Evolutionary conservation across 345 rosid genomes (phyloP), one percentile per base, ranked within the genome.

Genomic region (Zanthoxylum bungeanum): DNA sequence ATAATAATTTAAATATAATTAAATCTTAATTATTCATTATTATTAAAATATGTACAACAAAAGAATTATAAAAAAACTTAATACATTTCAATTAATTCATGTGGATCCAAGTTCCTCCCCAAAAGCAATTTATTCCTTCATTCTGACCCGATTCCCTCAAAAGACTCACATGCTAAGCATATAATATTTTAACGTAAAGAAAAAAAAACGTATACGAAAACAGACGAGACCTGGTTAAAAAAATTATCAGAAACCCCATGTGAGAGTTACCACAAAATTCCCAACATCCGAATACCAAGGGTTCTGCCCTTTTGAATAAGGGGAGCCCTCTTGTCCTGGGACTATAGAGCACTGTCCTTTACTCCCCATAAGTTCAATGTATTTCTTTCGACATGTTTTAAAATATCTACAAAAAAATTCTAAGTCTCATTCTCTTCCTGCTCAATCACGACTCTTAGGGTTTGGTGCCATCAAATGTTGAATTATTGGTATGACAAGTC

Each of bases 241-340:
- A 11, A 0, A 30, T 46, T 2, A 30, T n/a, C 57, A 33, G 65
- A 46, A 69, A 53, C 44, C 42, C 57, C 66, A 70, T 59, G 73
- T 70, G 73, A 46, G 58, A 46, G 28, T 57, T 59, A 14, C 58
- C 30, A 31, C 44, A 12, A 49, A 60, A 28, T 46, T 11, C 5
- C 73, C 58, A 70, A 70, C 66, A 70, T 31, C 17, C 8, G 5
- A 31, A 40, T 9, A 17, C 9, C n/a, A 52, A 17, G 40, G 51
- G 52, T 28, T 69, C 36, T 58, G 11, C 7, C 9, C 11, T 59
- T 70, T 59, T 30, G 73, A 69, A 42, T 27, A 27, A 9, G 42
- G 66, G 58, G 57, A 46, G 73, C 66, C 73, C 66, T 40, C 73
- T 70, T 70, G 66, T 60, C 36, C 49, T 8, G 17, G 3, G 2